A percentile compares a stretch with the other conserved stretches of the same genome.
Conservation (phyloP, 345 rosid genomes). For the Punica granatum region DNA sequence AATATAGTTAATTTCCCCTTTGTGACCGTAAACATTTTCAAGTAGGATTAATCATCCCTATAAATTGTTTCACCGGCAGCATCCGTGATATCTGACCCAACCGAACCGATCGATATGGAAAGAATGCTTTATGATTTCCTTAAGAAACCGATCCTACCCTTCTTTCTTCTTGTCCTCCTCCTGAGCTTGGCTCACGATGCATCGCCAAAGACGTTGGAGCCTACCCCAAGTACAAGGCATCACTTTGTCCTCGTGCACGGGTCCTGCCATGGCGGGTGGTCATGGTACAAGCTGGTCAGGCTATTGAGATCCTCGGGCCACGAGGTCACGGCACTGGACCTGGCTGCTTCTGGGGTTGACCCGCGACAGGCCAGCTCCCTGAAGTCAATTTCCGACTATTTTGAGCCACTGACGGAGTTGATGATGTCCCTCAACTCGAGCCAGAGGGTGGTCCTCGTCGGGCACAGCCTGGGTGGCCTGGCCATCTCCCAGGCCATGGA, state of each 20-base stretch:
- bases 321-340: slow-evolving; percentile 26
- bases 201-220: background rate
- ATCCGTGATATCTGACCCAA: too few relatives aligned
- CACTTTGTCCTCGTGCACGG: slow-evolving; percentile 41
- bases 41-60: too few relatives aligned
- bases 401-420: slow-evolving; percentile 26
- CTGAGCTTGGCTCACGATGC: background rate
- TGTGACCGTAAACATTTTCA: too few relatives aligned
- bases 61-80: too few relatives aligned
- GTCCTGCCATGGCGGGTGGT: slow-evolving; percentile 35
- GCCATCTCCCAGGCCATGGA: slow-evolving; percentile 36
- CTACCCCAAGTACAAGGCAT: slow-evolving; percentile 5
- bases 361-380: slow-evolving; percentile 14
- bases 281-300: slow-evolving; percentile 28
- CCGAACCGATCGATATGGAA: too few relatives aligned
- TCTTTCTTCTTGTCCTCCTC: slow-evolving; percentile 9
- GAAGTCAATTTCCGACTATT: slow-evolving; percentile 19
- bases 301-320: slow-evolving; percentile 23
- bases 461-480: slow-evolving; percentile 33
- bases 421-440: slow-evolving; percentile 14
- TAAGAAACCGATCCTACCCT: background rate
- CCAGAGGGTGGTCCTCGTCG: slow-evolving; percentile 32
- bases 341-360: slow-evolving; percentile 33
- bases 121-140: too few relatives aligned
- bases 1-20: too few relatives aligned